phyloP scores from a whole-genome alignment of 2,329 filamentous ascomycete genomes.

The Phialophora tarda region DNA sequence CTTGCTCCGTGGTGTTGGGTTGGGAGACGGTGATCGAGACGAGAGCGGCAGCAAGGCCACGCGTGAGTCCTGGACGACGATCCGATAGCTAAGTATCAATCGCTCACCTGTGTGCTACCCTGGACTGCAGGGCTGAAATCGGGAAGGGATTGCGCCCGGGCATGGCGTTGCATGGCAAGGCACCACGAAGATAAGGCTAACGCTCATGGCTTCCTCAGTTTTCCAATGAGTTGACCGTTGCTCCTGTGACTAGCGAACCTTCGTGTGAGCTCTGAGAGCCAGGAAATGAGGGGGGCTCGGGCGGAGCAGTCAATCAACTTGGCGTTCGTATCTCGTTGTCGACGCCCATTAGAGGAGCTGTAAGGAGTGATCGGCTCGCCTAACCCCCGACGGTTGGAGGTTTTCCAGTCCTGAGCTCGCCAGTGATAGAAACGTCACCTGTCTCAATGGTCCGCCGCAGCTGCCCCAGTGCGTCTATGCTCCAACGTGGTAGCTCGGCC shows the following conservation, averaged over 20 bases:
- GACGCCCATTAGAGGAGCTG: neutral
- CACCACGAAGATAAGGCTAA: neutral
- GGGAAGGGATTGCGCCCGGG: neutral
- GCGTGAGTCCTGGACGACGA: neutral
- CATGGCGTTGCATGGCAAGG: neutral
- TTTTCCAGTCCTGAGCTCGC: neutral
- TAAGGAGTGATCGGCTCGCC: neutral
- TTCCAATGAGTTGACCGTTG: neutral
- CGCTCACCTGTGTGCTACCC: neutral
- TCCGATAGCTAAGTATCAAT: conserved; percentile 1
- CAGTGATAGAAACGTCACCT: neutral
- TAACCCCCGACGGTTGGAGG: neutral
- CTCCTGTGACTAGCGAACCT: neutral
- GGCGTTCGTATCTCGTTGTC: neutral
- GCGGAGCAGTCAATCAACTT: neutral
- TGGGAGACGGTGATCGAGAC: neutral
- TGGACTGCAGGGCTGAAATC: neutral
- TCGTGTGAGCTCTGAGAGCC: neutral
- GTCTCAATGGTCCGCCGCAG: neutral
- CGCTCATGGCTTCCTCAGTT: neutral
- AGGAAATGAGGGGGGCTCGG: neutral
- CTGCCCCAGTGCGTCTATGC: neutral
- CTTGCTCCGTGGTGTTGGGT: neutral
- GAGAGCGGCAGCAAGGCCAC: neutral
- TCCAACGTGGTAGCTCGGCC: neutral